Percentiles rank a stretch among this genome's conserved stretches.
Evolutionary conservation across 2,329 filamentous ascomycete species (phyloP).

Genomic region (Hypocrella siamensis): DNA sequence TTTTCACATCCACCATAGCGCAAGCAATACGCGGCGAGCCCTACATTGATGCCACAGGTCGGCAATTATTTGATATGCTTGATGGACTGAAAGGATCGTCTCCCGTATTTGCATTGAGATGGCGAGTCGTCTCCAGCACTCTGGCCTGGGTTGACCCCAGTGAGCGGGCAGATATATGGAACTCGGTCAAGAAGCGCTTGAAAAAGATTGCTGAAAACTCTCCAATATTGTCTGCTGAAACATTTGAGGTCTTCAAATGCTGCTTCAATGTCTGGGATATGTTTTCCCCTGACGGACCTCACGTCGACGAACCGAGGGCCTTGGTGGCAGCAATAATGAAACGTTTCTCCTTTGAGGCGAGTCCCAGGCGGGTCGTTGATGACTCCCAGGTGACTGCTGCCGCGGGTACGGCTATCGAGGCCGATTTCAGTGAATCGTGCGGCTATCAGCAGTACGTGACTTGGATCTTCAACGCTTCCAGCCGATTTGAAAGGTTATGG

Average conservation of each 20-base stretch:
- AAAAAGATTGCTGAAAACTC: slow-evolving; percentile 16
- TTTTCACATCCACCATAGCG: slow-evolving; percentile 27
- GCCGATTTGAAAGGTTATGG: slow-evolving; percentile 15
- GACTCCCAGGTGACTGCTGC: slow-evolving; percentile 8
- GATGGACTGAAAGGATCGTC: slow-evolving; percentile 14
- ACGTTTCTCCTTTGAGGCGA: slow-evolving; percentile 16
- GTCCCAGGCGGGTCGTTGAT: slow-evolving; percentile 10
- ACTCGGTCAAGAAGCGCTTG: slow-evolving; percentile 14
- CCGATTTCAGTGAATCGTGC: slow-evolving; percentile 11
- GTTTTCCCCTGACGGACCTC: slow-evolving; percentile 19
- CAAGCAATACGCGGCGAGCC: slow-evolving; percentile 24
- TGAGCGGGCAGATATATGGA: slow-evolving; percentile 18
- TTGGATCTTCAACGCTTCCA: slow-evolving; percentile 18
- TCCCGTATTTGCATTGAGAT: slow-evolving; percentile 19
- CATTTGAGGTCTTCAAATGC: slow-evolving; percentile 25
- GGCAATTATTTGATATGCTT: slow-evolving; percentile 20
- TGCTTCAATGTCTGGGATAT: slow-evolving; percentile 21
- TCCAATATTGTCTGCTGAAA: slow-evolving; percentile 16
- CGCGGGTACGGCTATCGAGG: slow-evolving; percentile 5
- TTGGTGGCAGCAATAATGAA: slow-evolving; percentile 17
- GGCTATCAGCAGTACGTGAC: slow-evolving; percentile 16
- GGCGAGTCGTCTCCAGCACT: slow-evolving; percentile 21
- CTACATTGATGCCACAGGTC: slow-evolving; percentile 24
- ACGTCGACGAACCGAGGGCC: slow-evolving; percentile 13
- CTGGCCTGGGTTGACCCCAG: slow-evolving; percentile 17